A percentile compares a stretch with the other conserved stretches of the same genome.
phyloP scores from a whole-genome alignment of 2,329 filamentous ascomycete species.

The Phyllosticta paracitricarpa region DNA sequence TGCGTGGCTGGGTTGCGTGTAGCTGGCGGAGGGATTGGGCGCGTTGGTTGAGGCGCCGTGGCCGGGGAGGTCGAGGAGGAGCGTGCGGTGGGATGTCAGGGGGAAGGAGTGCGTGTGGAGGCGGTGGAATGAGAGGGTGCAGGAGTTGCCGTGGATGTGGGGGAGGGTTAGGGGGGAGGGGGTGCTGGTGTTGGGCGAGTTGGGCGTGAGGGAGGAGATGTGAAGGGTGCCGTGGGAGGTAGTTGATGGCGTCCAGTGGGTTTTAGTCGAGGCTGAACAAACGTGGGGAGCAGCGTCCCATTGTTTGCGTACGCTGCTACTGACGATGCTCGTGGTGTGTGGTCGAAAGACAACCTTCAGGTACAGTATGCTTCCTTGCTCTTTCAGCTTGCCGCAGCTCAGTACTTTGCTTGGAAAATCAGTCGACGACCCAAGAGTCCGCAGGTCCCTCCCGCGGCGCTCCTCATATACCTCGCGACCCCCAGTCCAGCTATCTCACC shows the following conservation, averaged over 20 bases:
- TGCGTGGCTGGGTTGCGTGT: constrained; percentile 24
- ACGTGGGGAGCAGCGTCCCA: neutral
- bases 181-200: neutral
- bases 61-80: constrained; percentile 26
- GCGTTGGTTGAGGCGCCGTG: constrained; percentile 23
- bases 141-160: constrained; percentile 24
- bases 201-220: neutral
- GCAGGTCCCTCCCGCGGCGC: neutral
- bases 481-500: neutral
- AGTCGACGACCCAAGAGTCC: neutral
- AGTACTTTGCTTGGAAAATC: no score
- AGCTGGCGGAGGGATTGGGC: constrained; percentile 16
- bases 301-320: neutral
- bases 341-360: no score
- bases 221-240: neutral
- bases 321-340: no score
- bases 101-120: constrained; percentile 11
- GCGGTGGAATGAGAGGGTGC: constrained; percentile 19
- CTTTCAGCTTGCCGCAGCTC: no score
- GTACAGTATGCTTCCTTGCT: no score
- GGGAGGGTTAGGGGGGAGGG: constrained; percentile 16
- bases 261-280: neutral
- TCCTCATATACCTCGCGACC: neutral
- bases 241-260: neutral
- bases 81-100: constrained; percentile 13